phyloP scores from a whole-genome alignment of 208 protist genomes.

The Angomonas desouzai region DNA sequence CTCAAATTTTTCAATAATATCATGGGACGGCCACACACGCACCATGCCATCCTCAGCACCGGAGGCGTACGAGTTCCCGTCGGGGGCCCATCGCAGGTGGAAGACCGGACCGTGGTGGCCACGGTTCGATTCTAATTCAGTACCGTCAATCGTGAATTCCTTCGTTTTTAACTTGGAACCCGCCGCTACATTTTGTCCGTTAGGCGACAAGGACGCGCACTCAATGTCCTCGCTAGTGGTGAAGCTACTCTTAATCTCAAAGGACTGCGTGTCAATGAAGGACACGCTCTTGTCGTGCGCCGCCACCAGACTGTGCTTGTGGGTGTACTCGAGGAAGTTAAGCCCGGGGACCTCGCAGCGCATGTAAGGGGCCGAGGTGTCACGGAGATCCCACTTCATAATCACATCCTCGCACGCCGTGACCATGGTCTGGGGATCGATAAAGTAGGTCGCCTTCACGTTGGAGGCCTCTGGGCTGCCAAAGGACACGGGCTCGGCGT shows the following conservation, averaged over 20 bases:
- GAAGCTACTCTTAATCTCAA: slow-evolving; percentile 76
- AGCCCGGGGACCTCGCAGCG: slow-evolving; percentile 77
- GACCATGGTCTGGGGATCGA: slow-evolving; percentile 81
- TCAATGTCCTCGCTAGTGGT: slow-evolving; percentile 79
- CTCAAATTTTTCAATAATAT: slow-evolving; percentile 80
- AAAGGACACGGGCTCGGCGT: slow-evolving; percentile 70
- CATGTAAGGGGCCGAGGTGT: slow-evolving; percentile 73
- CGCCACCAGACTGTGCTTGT: slow-evolving; percentile 71
- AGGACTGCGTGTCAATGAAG: slow-evolving; percentile 80
- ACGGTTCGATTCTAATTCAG: slow-evolving; percentile 82
- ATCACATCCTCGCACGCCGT: slow-evolving; percentile 82
- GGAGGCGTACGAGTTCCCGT: slow-evolving; percentile 84
- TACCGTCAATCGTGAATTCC: slow-evolving; percentile 83
- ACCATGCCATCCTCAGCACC: slow-evolving; percentile 91
- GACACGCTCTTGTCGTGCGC: slow-evolving; percentile 85
- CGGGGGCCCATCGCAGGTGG: slow-evolving; percentile 86
- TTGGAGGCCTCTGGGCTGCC: slow-evolving; percentile 57
- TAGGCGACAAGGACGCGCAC: slow-evolving; percentile 83
- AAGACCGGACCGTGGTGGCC: slow-evolving; percentile 91
- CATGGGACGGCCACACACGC: slow-evolving; percentile 87
- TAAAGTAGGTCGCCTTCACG: slow-evolving; percentile 84
- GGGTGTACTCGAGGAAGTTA: slow-evolving; percentile 89
- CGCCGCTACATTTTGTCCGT: slow-evolving; percentile 77
- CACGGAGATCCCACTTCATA: slow-evolving; percentile 89
- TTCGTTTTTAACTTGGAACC: slow-evolving; percentile 90